These are phyloP conservation scores for Komagataella pseudopastoris DNA, from an alignment of 805 yeast genomes.

Conservation along the genomic window DNA sequence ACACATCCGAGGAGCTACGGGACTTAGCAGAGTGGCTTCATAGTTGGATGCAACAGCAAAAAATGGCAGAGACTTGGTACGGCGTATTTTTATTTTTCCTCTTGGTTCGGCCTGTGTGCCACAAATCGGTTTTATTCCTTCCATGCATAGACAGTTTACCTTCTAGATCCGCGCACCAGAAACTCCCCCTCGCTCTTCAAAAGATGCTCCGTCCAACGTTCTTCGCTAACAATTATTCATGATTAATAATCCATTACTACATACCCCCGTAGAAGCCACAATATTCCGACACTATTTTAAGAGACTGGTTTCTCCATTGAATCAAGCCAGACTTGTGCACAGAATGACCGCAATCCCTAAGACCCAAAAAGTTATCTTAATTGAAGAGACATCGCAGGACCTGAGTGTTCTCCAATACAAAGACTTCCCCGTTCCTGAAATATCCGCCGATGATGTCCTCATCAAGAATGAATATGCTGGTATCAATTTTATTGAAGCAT, in stretches of 20 bases:
- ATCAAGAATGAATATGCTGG: slow-evolving; percentile 71
- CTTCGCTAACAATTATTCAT: background rate
- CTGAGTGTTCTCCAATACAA: slow-evolving; percentile 43
- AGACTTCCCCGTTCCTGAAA: slow-evolving; percentile 45
- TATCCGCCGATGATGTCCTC: slow-evolving; percentile 43
- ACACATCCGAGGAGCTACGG: no score
- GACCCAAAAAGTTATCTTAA: slow-evolving; percentile 40
- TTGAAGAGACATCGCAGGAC: slow-evolving; percentile 41
- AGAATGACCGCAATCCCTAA: slow-evolving; percentile 23
- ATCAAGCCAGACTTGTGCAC: background rate
- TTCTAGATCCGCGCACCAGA: no score
- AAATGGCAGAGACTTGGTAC: no score
- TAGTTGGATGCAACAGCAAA: no score
- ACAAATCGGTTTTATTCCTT: no score
- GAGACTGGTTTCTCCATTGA: background rate
- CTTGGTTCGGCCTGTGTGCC: no score
- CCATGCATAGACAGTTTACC: no score
- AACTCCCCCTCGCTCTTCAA: no score
- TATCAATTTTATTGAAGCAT: slow-evolving; percentile 69
- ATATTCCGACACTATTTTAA: background rate
- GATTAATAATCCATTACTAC: background rate
- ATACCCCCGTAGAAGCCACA: background rate
- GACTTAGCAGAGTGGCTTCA: no score
- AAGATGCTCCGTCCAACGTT: no score
- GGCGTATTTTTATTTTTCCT: no score